Conservation (phyloP, 306 rosid genomes). For the Cucumis cinereus region DNA sequence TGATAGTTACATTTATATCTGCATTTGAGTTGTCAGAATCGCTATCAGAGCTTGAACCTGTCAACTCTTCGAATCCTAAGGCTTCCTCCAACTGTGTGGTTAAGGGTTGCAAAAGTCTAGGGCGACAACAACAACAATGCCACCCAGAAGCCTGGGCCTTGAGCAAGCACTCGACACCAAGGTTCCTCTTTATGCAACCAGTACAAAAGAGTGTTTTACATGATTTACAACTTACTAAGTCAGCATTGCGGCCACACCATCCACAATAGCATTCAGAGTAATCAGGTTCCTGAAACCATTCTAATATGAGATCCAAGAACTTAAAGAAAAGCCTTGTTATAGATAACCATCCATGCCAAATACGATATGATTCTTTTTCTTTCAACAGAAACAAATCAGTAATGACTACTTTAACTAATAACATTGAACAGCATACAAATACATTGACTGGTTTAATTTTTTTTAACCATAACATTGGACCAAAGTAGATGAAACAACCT, state of each 20-base stretch:
- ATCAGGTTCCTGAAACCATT: constrained; percentile 49
- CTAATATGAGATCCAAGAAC: neutral
- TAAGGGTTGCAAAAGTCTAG: constrained; percentile 42
- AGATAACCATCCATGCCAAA: neutral
- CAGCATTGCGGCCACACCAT: constrained; percentile 63
- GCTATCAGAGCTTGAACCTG: constrained; percentile 53
- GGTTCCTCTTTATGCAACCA: constrained; percentile 53
- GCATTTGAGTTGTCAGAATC: constrained; percentile 67
- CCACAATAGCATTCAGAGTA: constrained; percentile 50
- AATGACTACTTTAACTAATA: neutral
- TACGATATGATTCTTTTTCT: neutral
- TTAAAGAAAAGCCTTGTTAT: neutral
- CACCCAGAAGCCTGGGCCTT: constrained; percentile 41
- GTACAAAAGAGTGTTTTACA: constrained; percentile 55
- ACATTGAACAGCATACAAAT: neutral
- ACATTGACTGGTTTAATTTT: neutral
- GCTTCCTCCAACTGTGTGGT: constrained; percentile 45
- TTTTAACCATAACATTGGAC: neutral
- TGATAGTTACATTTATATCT: constrained; percentile 30
- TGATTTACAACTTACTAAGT: constrained; percentile 46
- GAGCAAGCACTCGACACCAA: constrained; percentile 43
- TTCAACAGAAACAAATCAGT: neutral
- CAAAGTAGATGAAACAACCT: too few relatives aligned
- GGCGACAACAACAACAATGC: constrained; percentile 69
- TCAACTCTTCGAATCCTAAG: constrained; percentile 19